Base-by-base conservation (phyloP, 2,329 filamentous ascomycete genomes). In the Cladosporium velox region DNA sequence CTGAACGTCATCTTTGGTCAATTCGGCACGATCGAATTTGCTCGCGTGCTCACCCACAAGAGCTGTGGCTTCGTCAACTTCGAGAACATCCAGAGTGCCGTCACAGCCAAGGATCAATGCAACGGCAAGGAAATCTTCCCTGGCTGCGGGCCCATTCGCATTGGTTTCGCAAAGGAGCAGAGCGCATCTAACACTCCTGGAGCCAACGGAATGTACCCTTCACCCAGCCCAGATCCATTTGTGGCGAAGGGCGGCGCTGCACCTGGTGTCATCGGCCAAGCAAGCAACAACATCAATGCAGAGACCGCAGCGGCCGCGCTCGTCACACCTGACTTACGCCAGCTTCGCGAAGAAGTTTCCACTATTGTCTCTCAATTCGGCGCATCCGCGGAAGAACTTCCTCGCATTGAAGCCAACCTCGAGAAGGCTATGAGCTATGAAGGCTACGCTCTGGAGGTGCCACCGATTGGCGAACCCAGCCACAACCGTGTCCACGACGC, bases 21-120 rank as follows among this genome's bases (percentile, higher is more conserved):
- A n/a, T 96, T 95, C 71, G 95, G 95, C 11, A 86, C 90, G 3
- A 97, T 99, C 69, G 86, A 95, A 70, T 97, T 94, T 3, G 94
- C 92, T 32, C 87, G 95, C 70, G 95, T 99, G 4, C 84, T 99
- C 68, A 98, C 95, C 0, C 93, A 99, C 83, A 99, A 99, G 85
- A 98, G 97, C 79, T 99, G 95, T 77, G 95, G 94, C 3, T 99
- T 99, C 73, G 94, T 99, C 76, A 99, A 99, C 79, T 99, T 97
- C 74, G 93, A 98, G 79, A 90, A 88, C 67, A 81, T 95, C 34
- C 93, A 98, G 70, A 96, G 92, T 76, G 95, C 95, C 65, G 89
- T 97, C 47, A 89, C 92, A 67, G 95, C 95, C 18, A 96, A 94
- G 77, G 88, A 88, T 15, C 86, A 89, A 75, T 89, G 97, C 79